phyloP scores from a whole-genome alignment of 2,329 filamentous ascomycete species.

The Phaeophleospora eucalypticola region DNA sequence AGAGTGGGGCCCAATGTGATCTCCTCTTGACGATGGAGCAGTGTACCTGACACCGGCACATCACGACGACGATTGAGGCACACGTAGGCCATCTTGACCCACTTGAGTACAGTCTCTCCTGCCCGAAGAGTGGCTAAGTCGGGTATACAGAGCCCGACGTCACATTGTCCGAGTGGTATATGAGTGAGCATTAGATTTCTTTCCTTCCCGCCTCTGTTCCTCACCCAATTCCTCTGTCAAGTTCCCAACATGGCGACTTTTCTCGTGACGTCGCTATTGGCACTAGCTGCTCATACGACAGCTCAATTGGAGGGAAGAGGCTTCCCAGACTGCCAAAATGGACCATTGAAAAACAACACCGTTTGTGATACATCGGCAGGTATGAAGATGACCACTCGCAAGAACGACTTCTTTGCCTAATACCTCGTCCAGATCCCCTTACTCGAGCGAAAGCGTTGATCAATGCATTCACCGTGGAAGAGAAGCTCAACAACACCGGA shows the following conservation, averaged over 20 bases:
- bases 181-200: background rate
- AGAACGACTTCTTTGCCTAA: slow-evolving; percentile 54
- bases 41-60: background rate
- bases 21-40: no score
- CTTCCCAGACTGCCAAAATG: slow-evolving; percentile 50
- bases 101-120: background rate
- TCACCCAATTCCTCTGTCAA: background rate
- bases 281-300: slow-evolving; percentile 5
- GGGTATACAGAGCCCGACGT: background rate
- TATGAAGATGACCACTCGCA: background rate
- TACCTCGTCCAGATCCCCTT: slow-evolving; percentile 17
- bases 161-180: background rate
- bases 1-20: no score
- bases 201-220: no score
- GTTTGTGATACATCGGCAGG: slow-evolving; percentile 47
- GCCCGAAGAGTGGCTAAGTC: background rate
- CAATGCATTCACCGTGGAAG: slow-evolving; percentile 45
- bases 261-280: slow-evolving; percentile 6
- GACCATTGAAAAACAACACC: slow-evolving; percentile 47
- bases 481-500: slow-evolving; percentile 54
- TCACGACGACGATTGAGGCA: background rate
- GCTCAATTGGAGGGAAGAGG: slow-evolving; percentile 21
- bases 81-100: background rate
- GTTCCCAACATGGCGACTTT: slow-evolving; percentile 7
- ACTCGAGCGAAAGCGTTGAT: slow-evolving; percentile 45